A percentile compares a stretch with the other conserved stretches of the same genome.
Evolutionary conservation across 2,329 filamentous ascomycete genomes (phyloP).

Genomic region (Massarina eburnea): DNA sequence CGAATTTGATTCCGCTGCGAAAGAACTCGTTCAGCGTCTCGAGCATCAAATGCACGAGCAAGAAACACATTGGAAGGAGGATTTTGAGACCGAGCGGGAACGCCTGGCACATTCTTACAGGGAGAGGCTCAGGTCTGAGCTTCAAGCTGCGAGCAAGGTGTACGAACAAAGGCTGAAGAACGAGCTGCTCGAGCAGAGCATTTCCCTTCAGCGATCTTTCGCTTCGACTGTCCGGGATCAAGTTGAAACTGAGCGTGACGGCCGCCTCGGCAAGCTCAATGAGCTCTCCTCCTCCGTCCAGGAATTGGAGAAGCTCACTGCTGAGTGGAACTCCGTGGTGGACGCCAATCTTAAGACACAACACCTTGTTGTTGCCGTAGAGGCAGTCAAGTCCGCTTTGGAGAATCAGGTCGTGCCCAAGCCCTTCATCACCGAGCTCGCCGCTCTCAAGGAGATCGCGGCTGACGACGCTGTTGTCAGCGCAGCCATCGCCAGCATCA

Average conservation of each 20-base stretch:
- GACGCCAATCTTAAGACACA: constrained; percentile 91
- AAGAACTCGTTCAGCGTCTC: constrained; percentile 83
- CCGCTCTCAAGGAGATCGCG: constrained; percentile 91
- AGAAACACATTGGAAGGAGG: constrained; percentile 79
- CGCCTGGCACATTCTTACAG: constrained; percentile 77
- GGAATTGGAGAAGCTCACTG: constrained; percentile 84
- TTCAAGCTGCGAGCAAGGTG: constrained; percentile 77
- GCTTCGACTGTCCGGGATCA: constrained; percentile 73
- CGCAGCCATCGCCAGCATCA: constrained; percentile 94
- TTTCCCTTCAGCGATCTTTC: constrained; percentile 85
- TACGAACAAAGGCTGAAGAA: constrained; percentile 83
- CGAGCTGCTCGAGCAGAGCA: constrained; percentile 84
- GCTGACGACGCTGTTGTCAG: constrained; percentile 82
- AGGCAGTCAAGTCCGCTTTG: constrained; percentile 83
- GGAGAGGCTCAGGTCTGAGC: constrained; percentile 73
- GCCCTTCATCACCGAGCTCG: constrained; percentile 89
- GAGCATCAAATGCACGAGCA: constrained; percentile 80
- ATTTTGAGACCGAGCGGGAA: constrained; percentile 86
- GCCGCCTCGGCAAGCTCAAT: constrained; percentile 81
- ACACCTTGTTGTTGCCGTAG: constrained; percentile 92
- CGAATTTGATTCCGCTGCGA: constrained; percentile 85
- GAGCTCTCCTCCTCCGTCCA: constrained; percentile 76
- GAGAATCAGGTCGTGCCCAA: constrained; percentile 72
- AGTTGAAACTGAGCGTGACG: constrained; percentile 85
- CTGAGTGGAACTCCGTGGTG: constrained; percentile 86